Base-by-base conservation (phyloP, 129 eudicot genomes). In the Apium graveolens region DNA sequence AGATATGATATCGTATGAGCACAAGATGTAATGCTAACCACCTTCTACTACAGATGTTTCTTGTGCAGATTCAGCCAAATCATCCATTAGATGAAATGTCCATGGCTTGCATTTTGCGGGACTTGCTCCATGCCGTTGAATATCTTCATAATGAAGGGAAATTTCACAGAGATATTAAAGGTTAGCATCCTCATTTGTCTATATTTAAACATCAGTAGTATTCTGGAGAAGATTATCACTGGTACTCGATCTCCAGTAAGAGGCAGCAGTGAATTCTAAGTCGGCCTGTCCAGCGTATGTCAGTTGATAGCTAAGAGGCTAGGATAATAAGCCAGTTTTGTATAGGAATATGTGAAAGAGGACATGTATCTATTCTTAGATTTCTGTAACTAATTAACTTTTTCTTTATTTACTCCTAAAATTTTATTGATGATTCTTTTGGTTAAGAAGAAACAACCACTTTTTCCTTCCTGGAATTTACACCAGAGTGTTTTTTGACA, bases 91-190 rank as follows among this genome's bases (percentile, higher is more conserved):
- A 93, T 89, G 98, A 93, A 83, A 80, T 84, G 84, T 91, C 97
- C 41, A 89, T 93, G 76, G 91, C 97, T 65, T 93, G 86, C 89
- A 91, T 93, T 73, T 89, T 93, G 84, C 93, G 97, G 66, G 98
- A 93, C 83, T 84, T 93, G 87, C 90, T 93, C 69, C 96, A 86
- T 86, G 98, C 98, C 37, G 81, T 93, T 62, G 98, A 93, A 71
- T 93, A 93, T 80, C 97, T 93, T 74, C 98, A 93, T 85, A 87
- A 79, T 43, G 98, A 93, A 90, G 98, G 98, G 71, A 93, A 93
- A 86, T 91, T 93, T 75, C 98, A 93, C 79, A 88, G 98, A 86
- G 98, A 93, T 77, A 93, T 93, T 48, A 93, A 93, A 93, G 98
- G 98, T 91, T 77, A 11, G 31, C 49, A 70, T 63, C 38, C 39